Conservation (phyloP, 2,329 filamentous ascomycete species). For the Ophiostoma sp. region DNA sequence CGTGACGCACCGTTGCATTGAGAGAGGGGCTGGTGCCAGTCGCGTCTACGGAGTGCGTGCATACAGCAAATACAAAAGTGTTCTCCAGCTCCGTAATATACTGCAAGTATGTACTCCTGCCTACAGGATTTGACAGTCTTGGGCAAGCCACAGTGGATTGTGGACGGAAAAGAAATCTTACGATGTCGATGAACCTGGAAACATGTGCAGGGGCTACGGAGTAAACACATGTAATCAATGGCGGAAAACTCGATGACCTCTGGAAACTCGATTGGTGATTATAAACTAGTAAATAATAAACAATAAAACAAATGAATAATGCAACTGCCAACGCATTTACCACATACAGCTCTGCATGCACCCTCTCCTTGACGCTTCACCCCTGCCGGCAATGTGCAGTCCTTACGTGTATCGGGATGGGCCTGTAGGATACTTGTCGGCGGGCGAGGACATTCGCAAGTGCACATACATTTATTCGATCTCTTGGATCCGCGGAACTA, state of each 20-base stretch:
- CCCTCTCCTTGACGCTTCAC: not conserved
- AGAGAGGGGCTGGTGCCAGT: not conserved
- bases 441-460: not conserved
- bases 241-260: not conserved
- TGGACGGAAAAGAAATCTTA: slow-evolving; percentile 1
- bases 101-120: not conserved
- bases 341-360: not conserved
- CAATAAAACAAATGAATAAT: not conserved
- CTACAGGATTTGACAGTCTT: not conserved
- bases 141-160: not conserved
- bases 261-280: not conserved
- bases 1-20: slow-evolving; percentile 13
- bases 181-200: not conserved
- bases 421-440: no score
- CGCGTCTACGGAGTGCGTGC: not conserved
- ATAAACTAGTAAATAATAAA: not conserved
- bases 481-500: not conserved
- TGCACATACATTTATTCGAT: not conserved
- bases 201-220: not conserved
- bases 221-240: not conserved
- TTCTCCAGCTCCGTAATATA: not conserved
- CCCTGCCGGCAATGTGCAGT: not conserved
- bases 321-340: not conserved
- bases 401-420: not conserved
- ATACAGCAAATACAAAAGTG: not conserved